Base-by-base conservation (phyloP, 148 eudicot genomes). In the Rhododendron griersonianum region DNA sequence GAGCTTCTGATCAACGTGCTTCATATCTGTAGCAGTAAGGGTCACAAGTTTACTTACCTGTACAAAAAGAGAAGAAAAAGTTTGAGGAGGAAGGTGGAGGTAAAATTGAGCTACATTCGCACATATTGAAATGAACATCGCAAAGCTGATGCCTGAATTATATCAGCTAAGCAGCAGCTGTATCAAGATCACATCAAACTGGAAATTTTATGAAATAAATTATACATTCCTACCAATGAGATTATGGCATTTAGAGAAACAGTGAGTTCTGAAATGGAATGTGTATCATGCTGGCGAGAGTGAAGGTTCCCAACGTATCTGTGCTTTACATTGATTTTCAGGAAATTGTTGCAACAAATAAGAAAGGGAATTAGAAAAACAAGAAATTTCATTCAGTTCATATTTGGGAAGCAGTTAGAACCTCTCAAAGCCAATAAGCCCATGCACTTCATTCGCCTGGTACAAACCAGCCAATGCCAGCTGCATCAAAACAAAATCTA, bases 401-500 rank as follows among this genome's bases (percentile, higher is more conserved):
- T 44, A 48, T 23, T 82, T 37, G 57, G 59, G 44, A 7, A 88
- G 9, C 44, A 79, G 78, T 63, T 75, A 19, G 67, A 81, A 96
- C 98, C 98, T 95, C 84, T 93, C 98, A 87, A 93, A 97, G 89
- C 95, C 96, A 41, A 95, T 84, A 88, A 93, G 87, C 77, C 89
- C 82, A 83, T 92, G 94, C 84, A 87, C 87, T 45, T 88, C 90
- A 89, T 92, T 94, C 55, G 98, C 91, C 86, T 89, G 89, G 76
- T 94, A 92, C 81, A 97, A 87, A 82, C 91, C 98, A 89, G 98
- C 94, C 92, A 97, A 87, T 81, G 99, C 98, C 91, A 97, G 89
- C 99, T 95, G 93, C 89, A 89, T 67, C 78, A 65, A 63, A 65
- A 74, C 82, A 79, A 81, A 86, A 7, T 67, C 51, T 33, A 25